Percentiles rank a stretch among this genome's conserved stretches.
Evolutionary conservation across 129 eudicot species (phyloP).

Genomic region (Escallonia rubra): DNA sequence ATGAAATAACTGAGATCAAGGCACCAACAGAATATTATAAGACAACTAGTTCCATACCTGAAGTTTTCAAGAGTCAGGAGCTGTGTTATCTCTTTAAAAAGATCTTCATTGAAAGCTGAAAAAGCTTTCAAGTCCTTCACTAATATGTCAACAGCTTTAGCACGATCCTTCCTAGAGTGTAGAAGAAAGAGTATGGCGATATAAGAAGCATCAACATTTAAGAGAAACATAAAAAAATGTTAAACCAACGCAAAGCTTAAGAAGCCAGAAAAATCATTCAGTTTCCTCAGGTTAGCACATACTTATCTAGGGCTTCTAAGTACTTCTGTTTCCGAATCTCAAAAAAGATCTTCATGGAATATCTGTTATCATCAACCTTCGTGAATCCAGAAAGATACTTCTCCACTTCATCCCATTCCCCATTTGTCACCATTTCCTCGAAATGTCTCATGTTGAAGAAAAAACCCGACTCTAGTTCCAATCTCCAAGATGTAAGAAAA

Average conservation of each 20-base stretch:
- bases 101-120: conserved; percentile 59
- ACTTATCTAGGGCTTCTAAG: conserved; percentile 78
- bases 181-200: not conserved
- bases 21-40: conserved; percentile 1
- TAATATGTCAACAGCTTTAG: conserved; percentile 62
- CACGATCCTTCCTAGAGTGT: conserved; percentile 54
- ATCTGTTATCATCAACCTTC: conserved; percentile 73
- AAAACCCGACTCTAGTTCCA: conserved; percentile 80
- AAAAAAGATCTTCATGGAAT: conserved; percentile 74
- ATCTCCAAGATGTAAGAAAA: conserved; percentile 30
- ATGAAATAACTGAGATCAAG: not conserved
- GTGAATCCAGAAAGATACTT: conserved; percentile 79
- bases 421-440: conserved; percentile 68
- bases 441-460: conserved; percentile 73
- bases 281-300: conserved; percentile 15
- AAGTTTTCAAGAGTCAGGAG: conserved; percentile 61
- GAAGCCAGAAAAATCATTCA: not conserved
- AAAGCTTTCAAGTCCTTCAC: conserved; percentile 73
- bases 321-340: conserved; percentile 84
- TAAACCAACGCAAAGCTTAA: too few species aligned
- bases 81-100: conserved; percentile 62
- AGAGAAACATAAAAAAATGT: too few species aligned
- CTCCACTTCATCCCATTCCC: conserved; percentile 81
- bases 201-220: not conserved
- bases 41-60: conserved; percentile 27